Conservation (phyloP, 1,284 basidiomycete species). For the Cryptococcus deneoformans region DNA sequence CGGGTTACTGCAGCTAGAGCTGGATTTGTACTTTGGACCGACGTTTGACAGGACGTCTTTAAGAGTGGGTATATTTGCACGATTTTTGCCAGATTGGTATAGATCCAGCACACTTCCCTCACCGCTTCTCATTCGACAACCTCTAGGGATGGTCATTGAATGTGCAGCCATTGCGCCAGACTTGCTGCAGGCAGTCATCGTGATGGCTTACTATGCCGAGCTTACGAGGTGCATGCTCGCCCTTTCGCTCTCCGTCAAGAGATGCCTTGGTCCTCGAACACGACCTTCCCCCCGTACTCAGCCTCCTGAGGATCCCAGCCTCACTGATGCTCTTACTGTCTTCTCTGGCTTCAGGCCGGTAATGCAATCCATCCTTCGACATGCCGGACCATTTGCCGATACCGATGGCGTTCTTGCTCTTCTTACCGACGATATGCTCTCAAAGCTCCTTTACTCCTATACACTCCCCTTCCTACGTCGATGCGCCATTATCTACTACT, state of each 20-base stretch:
- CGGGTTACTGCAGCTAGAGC: conserved; percentile 56
- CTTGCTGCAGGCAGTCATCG: conserved; percentile 76
- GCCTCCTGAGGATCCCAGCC: conserved; percentile 28
- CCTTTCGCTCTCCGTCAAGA: conserved; percentile 54
- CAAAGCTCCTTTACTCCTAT: conserved; percentile 83
- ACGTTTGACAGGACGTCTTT: conserved; percentile 62
- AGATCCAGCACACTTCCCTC: conserved; percentile 68
- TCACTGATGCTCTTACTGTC: conserved; percentile 30
- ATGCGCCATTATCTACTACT: conserved; percentile 78
- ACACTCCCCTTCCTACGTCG: conserved; percentile 92
- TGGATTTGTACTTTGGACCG: conserved; percentile 46
- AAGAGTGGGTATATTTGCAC: conserved; percentile 80
- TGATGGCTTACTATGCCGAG: conserved; percentile 83
- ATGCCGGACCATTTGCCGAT: conserved; percentile 41
- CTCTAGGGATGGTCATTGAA: conserved; percentile 82
- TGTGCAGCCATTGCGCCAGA: conserved; percentile 83
- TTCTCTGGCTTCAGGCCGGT: conserved; percentile 36
- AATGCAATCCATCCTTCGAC: conserved; percentile 49
- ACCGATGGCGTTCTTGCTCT: conserved; percentile 34
- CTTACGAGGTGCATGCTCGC: conserved; percentile 80
- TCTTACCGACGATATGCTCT: conserved; percentile 54
- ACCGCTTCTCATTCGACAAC: conserved; percentile 80
- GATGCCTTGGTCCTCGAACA: conserved; percentile 40
- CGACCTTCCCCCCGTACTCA: conserved; percentile 49
- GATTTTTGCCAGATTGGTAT: conserved; percentile 82